These are phyloP conservation scores for Neurospora sublineolata DNA, from an alignment of 495 filamentous ascomycete species.

Conservation along the genomic window DNA sequence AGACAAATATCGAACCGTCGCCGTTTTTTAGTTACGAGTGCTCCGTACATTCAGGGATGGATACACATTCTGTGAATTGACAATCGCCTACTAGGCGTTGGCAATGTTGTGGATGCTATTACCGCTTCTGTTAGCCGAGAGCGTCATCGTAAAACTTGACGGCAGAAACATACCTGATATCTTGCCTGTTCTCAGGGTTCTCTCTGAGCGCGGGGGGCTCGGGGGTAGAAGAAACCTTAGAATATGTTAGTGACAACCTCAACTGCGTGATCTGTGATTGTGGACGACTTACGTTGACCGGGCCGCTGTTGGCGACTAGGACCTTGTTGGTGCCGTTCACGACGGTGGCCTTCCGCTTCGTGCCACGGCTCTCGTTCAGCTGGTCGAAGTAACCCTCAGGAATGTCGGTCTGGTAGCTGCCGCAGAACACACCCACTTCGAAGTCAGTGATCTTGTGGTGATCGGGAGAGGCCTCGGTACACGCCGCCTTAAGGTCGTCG, in stretches of 20 bases:
- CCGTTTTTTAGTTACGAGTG: not conserved
- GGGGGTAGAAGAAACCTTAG: not conserved
- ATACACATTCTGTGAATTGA: not conserved
- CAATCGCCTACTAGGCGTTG: not conserved
- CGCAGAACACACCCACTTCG: conserved; percentile 95
- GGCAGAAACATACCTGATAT: conserved; percentile 9
- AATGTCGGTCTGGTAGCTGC: conserved; percentile 78
- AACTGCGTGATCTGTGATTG: not conserved
- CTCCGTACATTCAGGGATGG: not conserved
- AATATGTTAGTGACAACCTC: not conserved
- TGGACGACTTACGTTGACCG: conserved; percentile 8
- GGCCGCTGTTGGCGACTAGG: conserved; percentile 11
- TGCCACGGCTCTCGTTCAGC: conserved; percentile 62
- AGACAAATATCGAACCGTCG: not conserved
- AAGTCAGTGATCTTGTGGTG: conserved; percentile 45
- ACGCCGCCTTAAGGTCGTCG: conserved; percentile 71
- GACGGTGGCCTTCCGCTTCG: conserved; percentile 45
- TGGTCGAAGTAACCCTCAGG: conserved; percentile 78
- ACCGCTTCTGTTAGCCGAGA: not conserved
- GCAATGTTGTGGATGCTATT: not conserved
- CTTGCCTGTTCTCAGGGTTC: conserved; percentile 14
- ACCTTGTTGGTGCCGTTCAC: not conserved
- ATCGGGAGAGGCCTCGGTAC: conserved; percentile 55
- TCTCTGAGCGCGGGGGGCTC: not conserved
- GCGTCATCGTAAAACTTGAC: not conserved